Conservation (phyloP, 2,329 filamentous ascomycete species). For the Paraphoma chrysanthemicola region DNA sequence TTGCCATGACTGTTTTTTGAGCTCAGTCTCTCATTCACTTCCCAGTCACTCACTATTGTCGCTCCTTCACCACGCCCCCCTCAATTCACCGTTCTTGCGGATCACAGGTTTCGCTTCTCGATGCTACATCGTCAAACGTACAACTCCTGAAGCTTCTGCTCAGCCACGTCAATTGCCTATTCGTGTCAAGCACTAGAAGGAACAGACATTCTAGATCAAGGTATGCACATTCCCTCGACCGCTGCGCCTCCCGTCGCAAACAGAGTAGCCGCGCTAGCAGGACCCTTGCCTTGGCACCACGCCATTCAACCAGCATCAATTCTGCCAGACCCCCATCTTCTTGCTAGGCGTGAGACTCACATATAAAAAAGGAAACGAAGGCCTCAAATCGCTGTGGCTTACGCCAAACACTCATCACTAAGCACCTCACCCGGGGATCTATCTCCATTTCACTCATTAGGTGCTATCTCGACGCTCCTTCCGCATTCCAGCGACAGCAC, state of each 20-base stretch:
- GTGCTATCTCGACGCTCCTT: constrained; percentile 21
- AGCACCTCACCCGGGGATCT: constrained; percentile 30
- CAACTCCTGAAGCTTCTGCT: neutral
- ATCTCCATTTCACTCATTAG: constrained; percentile 46
- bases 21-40: neutral
- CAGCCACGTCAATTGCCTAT: neutral
- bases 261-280: constrained; percentile 22
- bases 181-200: neutral
- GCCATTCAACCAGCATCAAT: constrained; percentile 24
- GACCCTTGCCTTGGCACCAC: constrained; percentile 27
- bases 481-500: constrained; percentile 22
- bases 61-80: neutral
- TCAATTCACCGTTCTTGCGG: neutral
- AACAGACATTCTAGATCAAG: constrained; percentile 8
- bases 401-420: constrained; percentile 25
- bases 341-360: constrained; percentile 18
- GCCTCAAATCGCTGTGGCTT: constrained; percentile 8
- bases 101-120: too few species aligned
- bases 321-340: constrained; percentile 8
- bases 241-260: constrained; percentile 28
- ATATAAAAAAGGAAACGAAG: constrained; percentile 14
- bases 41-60: neutral
- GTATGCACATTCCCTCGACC: constrained; percentile 22
- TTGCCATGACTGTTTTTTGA: neutral
- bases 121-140: too few species aligned